These are phyloP conservation scores for Ophiostoma pallidulum DNA, from an alignment of 2,329 filamentous ascomycete genomes.

Conservation along the genomic window DNA sequence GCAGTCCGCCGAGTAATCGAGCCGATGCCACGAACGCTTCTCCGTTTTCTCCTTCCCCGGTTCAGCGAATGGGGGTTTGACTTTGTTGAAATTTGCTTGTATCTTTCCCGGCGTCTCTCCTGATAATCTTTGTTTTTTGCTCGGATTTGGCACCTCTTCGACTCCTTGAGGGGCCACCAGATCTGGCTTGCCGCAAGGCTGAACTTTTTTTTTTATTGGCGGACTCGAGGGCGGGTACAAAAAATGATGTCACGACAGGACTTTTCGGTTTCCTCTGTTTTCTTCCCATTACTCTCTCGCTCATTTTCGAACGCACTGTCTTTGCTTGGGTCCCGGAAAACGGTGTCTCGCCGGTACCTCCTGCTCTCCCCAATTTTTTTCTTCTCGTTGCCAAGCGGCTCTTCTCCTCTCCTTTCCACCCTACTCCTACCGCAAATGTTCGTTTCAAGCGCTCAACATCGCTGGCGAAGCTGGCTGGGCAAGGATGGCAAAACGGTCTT, in stretches of 20 bases:
- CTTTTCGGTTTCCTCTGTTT: conserved; percentile 11
- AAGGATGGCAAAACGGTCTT: conserved; percentile 12
- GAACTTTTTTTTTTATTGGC: conserved; percentile 32
- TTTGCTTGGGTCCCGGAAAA: not conserved
- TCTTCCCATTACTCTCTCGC: conserved; percentile 1
- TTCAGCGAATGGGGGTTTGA: not conserved
- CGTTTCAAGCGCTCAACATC: conserved; percentile 1
- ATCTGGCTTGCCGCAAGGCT: conserved; percentile 57
- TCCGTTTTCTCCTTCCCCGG: not conserved
- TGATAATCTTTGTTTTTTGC: conserved; percentile 30
- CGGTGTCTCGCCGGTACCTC: not conserved
- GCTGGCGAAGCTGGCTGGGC: conserved; percentile 13
- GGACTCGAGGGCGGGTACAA: conserved; percentile 32
- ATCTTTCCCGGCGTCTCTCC: conserved; percentile 14
- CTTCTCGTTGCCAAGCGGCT: not conserved
- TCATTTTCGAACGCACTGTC: conserved; percentile 5
- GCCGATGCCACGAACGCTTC: conserved; percentile 10
- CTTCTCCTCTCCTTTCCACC: not conserved
- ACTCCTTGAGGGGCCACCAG: conserved; percentile 41
- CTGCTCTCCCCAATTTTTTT: not conserved
- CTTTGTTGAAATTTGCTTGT: conserved; percentile 11
- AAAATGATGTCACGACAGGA: conserved; percentile 32
- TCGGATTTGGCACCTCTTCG: conserved; percentile 40
- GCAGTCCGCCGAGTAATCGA: conserved; percentile 40
- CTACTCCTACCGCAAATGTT: conserved; percentile 4